A percentile compares a stretch with the other conserved stretches of the same genome.
phyloP scores from a whole-genome alignment of 2,329 filamentous ascomycete genomes.

The Neopestalotiopsis sp. region DNA sequence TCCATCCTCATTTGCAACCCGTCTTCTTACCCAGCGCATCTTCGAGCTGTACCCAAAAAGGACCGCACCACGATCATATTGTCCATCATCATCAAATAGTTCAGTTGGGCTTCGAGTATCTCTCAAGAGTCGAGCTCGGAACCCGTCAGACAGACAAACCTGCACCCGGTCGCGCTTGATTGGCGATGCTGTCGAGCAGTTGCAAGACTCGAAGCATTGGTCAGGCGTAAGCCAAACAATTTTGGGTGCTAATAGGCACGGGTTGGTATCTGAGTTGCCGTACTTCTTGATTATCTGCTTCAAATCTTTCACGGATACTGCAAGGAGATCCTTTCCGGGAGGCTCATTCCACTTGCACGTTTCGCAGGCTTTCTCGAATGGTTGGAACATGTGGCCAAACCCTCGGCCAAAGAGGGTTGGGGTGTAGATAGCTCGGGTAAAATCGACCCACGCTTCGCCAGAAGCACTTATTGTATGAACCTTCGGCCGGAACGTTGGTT shows the following conservation, averaged over 20 bases:
- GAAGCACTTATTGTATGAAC: constrained; percentile 21
- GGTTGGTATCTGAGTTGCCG: background rate
- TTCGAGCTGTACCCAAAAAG: constrained; percentile 25
- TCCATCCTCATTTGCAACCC: too few species aligned
- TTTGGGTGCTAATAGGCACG: background rate
- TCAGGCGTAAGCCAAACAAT: background rate
- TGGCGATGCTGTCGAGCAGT: background rate
- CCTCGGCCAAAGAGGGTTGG: constrained; percentile 29
- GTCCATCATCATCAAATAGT: background rate
- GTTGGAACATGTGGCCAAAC: constrained; percentile 23
- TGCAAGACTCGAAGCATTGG: background rate
- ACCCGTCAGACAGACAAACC: background rate
- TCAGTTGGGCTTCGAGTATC: background rate
- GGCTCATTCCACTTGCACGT: too few species aligned
- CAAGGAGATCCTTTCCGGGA: background rate
- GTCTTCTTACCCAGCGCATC: too few species aligned
- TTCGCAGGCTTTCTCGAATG: background rate
- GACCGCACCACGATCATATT: constrained; percentile 21
- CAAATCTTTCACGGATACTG: background rate
- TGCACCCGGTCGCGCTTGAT: background rate
- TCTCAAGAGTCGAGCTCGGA: background rate
- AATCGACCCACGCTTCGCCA: constrained; percentile 36
- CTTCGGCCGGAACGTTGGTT: constrained; percentile 29
- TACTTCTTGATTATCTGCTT: background rate
- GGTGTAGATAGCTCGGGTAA: constrained; percentile 33